Conservation (phyloP, 495 filamentous ascomycete genomes). For the Penicillium macrosclerotiorum region DNA sequence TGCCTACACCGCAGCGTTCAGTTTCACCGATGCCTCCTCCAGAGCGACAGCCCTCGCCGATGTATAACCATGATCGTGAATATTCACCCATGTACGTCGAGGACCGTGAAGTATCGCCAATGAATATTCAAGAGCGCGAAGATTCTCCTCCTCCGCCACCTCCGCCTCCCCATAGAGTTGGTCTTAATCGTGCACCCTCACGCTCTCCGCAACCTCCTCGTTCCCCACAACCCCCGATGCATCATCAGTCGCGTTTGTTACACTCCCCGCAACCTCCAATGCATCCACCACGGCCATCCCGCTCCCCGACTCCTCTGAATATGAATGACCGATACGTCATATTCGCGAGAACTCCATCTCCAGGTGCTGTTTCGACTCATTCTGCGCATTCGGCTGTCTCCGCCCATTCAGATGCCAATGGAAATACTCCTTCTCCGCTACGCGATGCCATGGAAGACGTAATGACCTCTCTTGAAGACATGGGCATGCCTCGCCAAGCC, state of each 20-base stretch:
- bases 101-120: slow-evolving; percentile 26
- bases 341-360: slow-evolving; percentile 57
- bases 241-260: slow-evolving; percentile 3
- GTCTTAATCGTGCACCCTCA: slow-evolving; percentile 20
- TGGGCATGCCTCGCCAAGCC: slow-evolving; percentile 62
- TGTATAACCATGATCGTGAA: slow-evolving; percentile 14
- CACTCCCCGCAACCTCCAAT: slow-evolving; percentile 19
- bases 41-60: too few species aligned
- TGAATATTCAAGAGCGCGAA: slow-evolving; percentile 33
- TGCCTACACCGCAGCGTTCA: slow-evolving; percentile 1
- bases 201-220: background rate
- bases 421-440: slow-evolving; percentile 85
- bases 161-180: slow-evolving; percentile 41
- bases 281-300: slow-evolving; percentile 18
- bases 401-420: slow-evolving; percentile 58
- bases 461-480: slow-evolving; percentile 90
- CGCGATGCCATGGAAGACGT: slow-evolving; percentile 97
- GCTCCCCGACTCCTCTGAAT: slow-evolving; percentile 39
- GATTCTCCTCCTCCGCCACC: slow-evolving; percentile 48
- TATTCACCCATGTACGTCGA: slow-evolving; percentile 16
- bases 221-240: slow-evolving; percentile 8
- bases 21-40: slow-evolving; percentile 1
- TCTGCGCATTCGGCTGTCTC: slow-evolving; percentile 48
- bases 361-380: slow-evolving; percentile 48
- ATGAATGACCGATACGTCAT: slow-evolving; percentile 51